These are phyloP conservation scores for Hemileia vastatrix DNA, from an alignment of 1,284 basidiomycete species.

Conservation along the genomic window DNA sequence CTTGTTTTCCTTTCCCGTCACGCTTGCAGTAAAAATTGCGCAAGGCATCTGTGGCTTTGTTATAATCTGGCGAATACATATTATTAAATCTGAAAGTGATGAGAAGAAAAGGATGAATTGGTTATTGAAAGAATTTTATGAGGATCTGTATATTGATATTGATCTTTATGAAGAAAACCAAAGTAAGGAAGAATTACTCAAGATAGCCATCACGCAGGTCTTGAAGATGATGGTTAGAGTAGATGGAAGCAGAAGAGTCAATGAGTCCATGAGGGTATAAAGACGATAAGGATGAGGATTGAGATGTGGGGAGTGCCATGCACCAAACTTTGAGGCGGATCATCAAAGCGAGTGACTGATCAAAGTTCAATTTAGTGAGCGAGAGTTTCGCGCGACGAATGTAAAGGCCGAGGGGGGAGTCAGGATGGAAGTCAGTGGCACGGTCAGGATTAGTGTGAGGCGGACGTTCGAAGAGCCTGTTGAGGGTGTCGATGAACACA, in stretches of 20 bases:
- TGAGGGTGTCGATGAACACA: too few species aligned
- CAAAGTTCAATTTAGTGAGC: constrained; percentile 13
- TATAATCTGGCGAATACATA: constrained; percentile 17
- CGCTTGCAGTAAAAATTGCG: constrained; percentile 19
- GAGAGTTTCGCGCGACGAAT: constrained; percentile 8
- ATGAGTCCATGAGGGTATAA: too few species aligned
- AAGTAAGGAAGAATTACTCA: too few species aligned
- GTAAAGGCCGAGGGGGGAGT: constrained; percentile 19
- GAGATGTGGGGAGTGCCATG: too few species aligned
- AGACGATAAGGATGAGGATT: too few species aligned
- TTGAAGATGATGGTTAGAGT: too few species aligned
- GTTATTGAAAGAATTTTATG: background rate
- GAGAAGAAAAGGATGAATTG: background rate
- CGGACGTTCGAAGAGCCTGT: too few species aligned
- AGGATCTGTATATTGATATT: too few species aligned
- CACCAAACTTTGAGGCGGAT: constrained; percentile 13
- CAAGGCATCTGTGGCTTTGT: constrained; percentile 5
- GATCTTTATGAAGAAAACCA: too few species aligned
- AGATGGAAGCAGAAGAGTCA: too few species aligned
- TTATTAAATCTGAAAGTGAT: constrained; percentile 12
- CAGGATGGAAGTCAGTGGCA: constrained; percentile 7
- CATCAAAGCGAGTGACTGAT: constrained; percentile 7
- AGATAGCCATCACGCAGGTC: too few species aligned
- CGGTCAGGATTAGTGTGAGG: constrained; percentile 5
- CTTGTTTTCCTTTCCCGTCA: too few species aligned